A percentile compares a stretch with the other conserved stretches of the same genome.
phyloP scores from a whole-genome alignment of 345 rosid species.

The Linum usitatissimum region DNA sequence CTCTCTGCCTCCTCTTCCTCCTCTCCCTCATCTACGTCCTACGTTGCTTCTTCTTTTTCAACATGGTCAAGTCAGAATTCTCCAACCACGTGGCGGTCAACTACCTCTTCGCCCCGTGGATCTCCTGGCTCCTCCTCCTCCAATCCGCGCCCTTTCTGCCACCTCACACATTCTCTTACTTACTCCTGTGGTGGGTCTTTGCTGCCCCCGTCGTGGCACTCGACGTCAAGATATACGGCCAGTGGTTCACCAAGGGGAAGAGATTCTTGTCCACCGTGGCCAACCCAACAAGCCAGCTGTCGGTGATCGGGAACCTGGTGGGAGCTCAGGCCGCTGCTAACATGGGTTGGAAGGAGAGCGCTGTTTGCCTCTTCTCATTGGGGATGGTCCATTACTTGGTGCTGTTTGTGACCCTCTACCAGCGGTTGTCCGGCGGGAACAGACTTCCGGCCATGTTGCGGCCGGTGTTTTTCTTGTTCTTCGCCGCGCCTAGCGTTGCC shows the following conservation, averaged over 20 bases:
- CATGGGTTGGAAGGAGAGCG: slow-evolving; percentile 12
- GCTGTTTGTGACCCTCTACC: slow-evolving; percentile 1
- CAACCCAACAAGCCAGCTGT: slow-evolving; percentile 5
- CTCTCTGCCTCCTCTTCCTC: background rate
- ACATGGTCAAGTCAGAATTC: slow-evolving; percentile 6
- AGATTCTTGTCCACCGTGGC: background rate
- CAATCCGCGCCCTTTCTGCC: slow-evolving; percentile 1
- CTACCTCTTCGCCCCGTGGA: slow-evolving; percentile 9
- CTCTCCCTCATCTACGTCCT: slow-evolving; percentile 2
- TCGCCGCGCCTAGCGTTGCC: slow-evolving; percentile 5
- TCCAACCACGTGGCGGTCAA: slow-evolving; percentile 5
- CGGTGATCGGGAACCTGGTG: slow-evolving; percentile 5
- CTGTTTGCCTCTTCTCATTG: slow-evolving; percentile 3
- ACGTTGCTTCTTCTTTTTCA: background rate
- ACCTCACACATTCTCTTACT: background rate
- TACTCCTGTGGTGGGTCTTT: slow-evolving; percentile 7
- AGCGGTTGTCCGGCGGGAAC: slow-evolving; percentile 1
- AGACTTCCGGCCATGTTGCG: slow-evolving; percentile 4
- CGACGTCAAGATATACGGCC: slow-evolving; percentile 7
- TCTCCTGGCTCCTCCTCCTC: slow-evolving; percentile 10
- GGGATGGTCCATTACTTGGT: slow-evolving; percentile 9
- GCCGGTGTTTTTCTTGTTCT: slow-evolving; percentile 7
- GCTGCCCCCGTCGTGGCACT: slow-evolving; percentile 4
- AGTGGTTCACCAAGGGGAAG: slow-evolving; percentile 9
- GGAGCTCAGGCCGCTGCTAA: slow-evolving; percentile 1